These are phyloP conservation scores for Scalesia atractyloides DNA, from an alignment of 129 eudicot genomes.

Conservation along the genomic window DNA sequence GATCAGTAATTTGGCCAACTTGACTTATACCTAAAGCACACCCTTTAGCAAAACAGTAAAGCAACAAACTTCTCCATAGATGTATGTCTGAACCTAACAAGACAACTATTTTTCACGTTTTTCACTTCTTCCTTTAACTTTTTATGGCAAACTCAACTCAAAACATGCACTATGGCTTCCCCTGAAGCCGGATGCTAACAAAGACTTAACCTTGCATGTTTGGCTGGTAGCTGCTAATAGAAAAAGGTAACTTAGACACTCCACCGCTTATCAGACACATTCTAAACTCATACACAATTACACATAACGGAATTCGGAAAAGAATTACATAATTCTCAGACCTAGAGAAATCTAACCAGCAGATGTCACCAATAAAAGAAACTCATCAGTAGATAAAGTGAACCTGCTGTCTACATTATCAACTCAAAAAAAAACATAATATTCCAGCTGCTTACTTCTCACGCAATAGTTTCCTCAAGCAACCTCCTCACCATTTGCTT, in stretches of 20 bases:
- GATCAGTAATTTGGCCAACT: neutral
- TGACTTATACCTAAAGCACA: neutral
- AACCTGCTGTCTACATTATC: conserved; percentile 1
- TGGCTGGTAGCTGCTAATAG: conserved; percentile 9
- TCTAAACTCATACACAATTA: no score
- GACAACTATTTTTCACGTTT: neutral
- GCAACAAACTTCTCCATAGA: neutral
- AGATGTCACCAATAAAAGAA: neutral
- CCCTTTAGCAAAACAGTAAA: neutral
- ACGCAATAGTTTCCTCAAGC: neutral
- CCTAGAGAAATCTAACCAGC: neutral
- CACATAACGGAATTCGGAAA: neutral
- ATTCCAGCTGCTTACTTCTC: neutral
- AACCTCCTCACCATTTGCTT: neutral
- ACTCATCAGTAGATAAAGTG: neutral
- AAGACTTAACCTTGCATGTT: neutral
- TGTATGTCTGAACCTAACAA: neutral
- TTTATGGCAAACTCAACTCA: neutral
- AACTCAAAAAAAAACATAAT: neutral
- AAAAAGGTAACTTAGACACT: neutral
- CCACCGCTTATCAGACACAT: neutral
- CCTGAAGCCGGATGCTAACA: neutral
- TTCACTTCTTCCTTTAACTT: neutral
- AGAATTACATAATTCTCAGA: neutral
- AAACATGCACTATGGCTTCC: neutral